Evolutionary conservation across 129 eudicot species (phyloP).

Genomic region (Ambrosia artemisiifolia): DNA sequence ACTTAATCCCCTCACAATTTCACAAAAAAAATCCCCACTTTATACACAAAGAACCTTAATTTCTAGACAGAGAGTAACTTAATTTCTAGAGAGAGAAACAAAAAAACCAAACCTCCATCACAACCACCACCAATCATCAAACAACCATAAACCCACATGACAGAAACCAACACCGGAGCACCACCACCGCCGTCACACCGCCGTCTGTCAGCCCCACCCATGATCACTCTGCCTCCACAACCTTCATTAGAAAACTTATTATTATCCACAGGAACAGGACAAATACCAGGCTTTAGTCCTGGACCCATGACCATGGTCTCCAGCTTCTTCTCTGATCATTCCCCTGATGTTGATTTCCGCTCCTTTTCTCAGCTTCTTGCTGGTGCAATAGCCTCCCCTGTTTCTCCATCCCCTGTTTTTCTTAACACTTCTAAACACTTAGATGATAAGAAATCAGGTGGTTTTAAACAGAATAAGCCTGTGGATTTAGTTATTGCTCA

Average conservation of each 20-base stretch:
- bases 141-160: conserved; percentile 13
- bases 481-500: conserved; percentile 64
- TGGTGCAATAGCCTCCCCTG: conserved; percentile 86
- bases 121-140: not conserved
- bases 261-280: conserved; percentile 34
- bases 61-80: no score
- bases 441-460: conserved; percentile 40
- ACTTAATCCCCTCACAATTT: no score
- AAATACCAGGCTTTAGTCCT: conserved; percentile 60
- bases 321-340: conserved; percentile 53
- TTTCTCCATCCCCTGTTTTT: conserved; percentile 7
- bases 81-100: not conserved
- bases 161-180: conserved; percentile 43
- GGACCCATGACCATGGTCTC: conserved; percentile 92
- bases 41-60: no score
- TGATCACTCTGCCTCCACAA: conserved; percentile 63
- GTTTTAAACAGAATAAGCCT: conserved; percentile 76
- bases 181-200: conserved; percentile 21
- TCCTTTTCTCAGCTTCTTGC: conserved; percentile 94
- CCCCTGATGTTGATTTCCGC: conserved; percentile 44
- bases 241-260: conserved; percentile 61
- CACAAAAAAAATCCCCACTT: no score
- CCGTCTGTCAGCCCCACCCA: conserved; percentile 56
- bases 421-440: conserved; percentile 11
- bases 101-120: not conserved